These are phyloP conservation scores for Phytopythium sindhum DNA, from an alignment of 352 stramenopile genomes.

Conservation along the genomic window DNA sequence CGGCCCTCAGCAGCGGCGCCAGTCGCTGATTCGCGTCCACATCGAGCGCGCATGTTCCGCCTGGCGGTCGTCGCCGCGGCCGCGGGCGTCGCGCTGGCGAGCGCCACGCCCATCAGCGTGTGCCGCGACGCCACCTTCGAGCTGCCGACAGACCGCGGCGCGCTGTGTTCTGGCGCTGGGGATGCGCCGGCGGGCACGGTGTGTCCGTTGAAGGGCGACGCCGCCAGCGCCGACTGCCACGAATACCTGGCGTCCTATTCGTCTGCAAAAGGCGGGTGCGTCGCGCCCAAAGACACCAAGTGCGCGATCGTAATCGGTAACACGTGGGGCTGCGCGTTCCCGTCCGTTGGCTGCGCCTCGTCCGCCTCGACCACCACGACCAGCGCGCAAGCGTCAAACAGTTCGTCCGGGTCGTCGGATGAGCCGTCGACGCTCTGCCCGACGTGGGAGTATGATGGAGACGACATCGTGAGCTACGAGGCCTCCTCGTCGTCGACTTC, in stretches of 20 bases:
- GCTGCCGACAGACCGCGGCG: conserved; percentile 23
- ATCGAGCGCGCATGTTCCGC: not conserved
- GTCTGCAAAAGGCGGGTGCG: conserved; percentile 12
- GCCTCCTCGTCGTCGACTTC: conserved; percentile 7
- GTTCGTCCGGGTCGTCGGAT: conserved; percentile 8
- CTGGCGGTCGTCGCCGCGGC: not conserved
- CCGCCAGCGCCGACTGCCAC: conserved; percentile 36
- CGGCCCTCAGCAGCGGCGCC: not conserved
- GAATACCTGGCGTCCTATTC: conserved; percentile 38
- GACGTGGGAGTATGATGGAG: conserved; percentile 27
- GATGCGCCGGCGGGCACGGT: conserved; percentile 20
- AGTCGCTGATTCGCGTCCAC: not conserved
- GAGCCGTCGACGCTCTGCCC: conserved; percentile 13
- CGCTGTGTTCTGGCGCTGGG: conserved; percentile 44
- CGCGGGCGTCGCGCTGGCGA: not conserved
- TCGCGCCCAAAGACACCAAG: conserved; percentile 35
- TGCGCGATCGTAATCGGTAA: conserved; percentile 36
- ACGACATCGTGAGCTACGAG: conserved; percentile 23
- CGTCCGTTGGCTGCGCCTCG: conserved; percentile 23
- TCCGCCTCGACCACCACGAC: not conserved
- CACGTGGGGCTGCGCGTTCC: conserved; percentile 48
- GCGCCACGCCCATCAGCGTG: not conserved
- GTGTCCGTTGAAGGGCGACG: conserved; percentile 34
- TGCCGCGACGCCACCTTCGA: conserved; percentile 3
- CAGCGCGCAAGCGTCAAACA: not conserved